Conservation (phyloP, 2,329 filamentous ascomycete species). For the Diplodia intermedia region DNA sequence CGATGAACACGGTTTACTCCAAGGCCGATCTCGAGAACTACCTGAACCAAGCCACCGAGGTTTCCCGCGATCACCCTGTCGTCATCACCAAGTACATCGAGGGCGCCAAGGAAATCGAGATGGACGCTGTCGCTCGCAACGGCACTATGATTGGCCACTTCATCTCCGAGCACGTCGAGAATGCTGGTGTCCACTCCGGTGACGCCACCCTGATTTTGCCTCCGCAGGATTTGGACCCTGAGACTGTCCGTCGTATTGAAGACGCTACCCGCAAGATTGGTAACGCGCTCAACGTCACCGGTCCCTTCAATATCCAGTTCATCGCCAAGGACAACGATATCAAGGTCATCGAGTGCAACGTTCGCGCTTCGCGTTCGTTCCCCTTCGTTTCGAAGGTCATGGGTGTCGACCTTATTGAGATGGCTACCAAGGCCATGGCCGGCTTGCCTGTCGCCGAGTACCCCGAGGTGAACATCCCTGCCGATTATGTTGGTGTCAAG, state of each 20-base stretch:
- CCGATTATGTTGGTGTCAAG: conserved; percentile 92
- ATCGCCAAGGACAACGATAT: conserved; percentile 99
- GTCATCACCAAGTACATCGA: conserved; percentile 99
- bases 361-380: conserved; percentile 93
- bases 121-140: conserved; percentile 94
- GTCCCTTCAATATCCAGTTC: conserved; percentile 98
- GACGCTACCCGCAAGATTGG: conserved; percentile 96
- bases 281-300: conserved; percentile 90
- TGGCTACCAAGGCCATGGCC: conserved; percentile 98
- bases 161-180: conserved; percentile 98
- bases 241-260: conserved; percentile 89
- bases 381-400: conserved; percentile 99
- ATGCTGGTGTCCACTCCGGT: conserved; percentile 97
- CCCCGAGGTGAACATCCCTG: conserved; percentile 75
- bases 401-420: conserved; percentile 96
- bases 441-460: conserved; percentile 82
- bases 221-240: conserved; percentile 87
- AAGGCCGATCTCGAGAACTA: conserved; percentile 89
- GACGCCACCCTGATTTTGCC: conserved; percentile 95
- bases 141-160: conserved; percentile 93
- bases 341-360: conserved; percentile 99
- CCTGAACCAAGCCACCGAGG: conserved; percentile 87
- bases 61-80: conserved; percentile 93
- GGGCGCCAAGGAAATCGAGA: conserved; percentile 98
- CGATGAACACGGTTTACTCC: conserved; percentile 99